Evolutionary conservation across 306 rosid genomes (phyloP).

Genomic region (Aeschynomene evenia): DNA sequence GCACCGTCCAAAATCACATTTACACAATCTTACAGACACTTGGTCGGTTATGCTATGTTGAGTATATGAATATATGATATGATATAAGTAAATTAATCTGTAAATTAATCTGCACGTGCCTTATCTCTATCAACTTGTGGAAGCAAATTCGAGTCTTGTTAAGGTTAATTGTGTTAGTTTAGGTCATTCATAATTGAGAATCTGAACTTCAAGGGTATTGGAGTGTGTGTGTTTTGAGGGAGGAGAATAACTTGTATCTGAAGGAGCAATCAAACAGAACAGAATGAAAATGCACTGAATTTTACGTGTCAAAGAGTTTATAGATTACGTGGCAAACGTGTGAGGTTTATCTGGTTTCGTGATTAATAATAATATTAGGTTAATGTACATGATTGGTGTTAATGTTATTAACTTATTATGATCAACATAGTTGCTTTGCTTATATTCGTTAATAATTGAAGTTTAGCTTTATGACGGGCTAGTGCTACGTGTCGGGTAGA

Average conservation of each 20-base stretch:
- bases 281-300: background rate
- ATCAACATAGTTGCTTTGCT: background rate
- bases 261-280: background rate
- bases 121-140: background rate
- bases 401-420: background rate
- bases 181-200: no score
- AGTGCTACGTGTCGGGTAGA: constrained; percentile 16
- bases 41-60: no score
- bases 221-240: no score
- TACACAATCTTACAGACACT: no score
- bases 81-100: no score
- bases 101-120: background rate
- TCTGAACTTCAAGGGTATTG: no score
- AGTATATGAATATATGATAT: no score
- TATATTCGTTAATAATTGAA: background rate
- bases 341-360: background rate
- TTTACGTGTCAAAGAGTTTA: constrained; percentile 26
- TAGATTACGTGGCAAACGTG: no score
- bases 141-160: no score
- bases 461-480: background rate
- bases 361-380: background rate
- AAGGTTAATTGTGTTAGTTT: no score
- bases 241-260: no score
- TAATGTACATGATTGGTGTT: background rate
- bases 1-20: background rate